Base-by-base conservation (phyloP, 768 basidiomycete species). In the Lyophyllum atratum region DNA sequence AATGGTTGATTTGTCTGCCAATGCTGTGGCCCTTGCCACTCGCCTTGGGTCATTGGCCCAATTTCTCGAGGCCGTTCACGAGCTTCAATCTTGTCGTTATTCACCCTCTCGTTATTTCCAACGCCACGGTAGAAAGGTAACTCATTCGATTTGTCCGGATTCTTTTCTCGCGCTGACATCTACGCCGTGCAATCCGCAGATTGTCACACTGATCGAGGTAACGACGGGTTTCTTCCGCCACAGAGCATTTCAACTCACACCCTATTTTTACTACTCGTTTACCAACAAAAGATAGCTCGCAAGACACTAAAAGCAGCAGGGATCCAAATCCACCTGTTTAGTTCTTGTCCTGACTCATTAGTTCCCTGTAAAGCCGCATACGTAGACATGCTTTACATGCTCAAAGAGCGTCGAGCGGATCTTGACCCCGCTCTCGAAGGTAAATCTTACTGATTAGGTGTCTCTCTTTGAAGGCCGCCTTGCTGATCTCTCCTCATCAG, bases 121-220 rank as follows among this genome's bases (percentile, higher is more conserved):
- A 49, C 57, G 68, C 19, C 68, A 69, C 54, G 63, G 68, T 42
- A 70, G 65, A 66, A 72, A 76, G 71, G 76, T 77, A 61, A 39
- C 40, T 58, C 40, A 34, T 47, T 46, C 17, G 25, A n/a, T 42
- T 33, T 46, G 22, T 58, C 51, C 4, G 26, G 43, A 26, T 37
- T 59, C 42, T 49, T 59, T 31, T 48, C 33, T 11, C 37, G 7
- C 24, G 29, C 44, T 60, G 42, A 56, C 54, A 49, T 54, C 22
- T 31, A 39, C 62, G 49, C 53, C 56, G 60, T 31, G 14, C 31
- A 40, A n/a, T 51, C 49, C 26, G 47, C 60, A 85, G 83, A 72
- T 85, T 49, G 72, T 85, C 49, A 69, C 74, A 22, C 60, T 85
- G 56, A 70, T 78, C 46, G 82, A 85, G 82, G 83, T 85, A 75